Conservation (phyloP, 139 green algal genomes). For the Coccomyxa sp. region DNA sequence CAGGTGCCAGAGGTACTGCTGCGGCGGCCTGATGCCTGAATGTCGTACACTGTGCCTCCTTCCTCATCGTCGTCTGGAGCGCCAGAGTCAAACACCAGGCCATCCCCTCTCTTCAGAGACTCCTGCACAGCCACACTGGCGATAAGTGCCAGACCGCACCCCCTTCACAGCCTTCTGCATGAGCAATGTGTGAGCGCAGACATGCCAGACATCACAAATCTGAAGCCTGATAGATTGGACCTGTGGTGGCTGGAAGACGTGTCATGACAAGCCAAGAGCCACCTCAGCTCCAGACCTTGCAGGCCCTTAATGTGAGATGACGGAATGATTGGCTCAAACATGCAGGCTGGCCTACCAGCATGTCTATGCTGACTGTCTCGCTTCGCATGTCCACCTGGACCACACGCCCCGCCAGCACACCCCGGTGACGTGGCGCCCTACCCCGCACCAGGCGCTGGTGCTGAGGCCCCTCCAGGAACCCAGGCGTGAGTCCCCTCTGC, state of each 20-base stretch:
- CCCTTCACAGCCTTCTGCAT: too few species aligned
- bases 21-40: not conserved
- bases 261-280: too few species aligned
- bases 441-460: constrained; percentile 79
- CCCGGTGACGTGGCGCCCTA: constrained; percentile 61
- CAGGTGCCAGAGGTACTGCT: constrained; percentile 2
- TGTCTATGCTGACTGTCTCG: not conserved
- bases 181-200: too few species aligned
- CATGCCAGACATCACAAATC: too few species aligned
- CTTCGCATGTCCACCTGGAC: not conserved
- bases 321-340: not conserved
- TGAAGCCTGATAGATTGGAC: too few species aligned
- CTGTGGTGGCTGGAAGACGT: too few species aligned
- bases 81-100: constrained; percentile 75
- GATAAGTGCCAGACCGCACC: too few species aligned
- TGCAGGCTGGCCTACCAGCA: not conserved
- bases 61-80: constrained; percentile 52
- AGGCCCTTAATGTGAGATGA: too few species aligned
- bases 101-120: constrained; percentile 59
- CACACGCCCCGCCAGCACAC: constrained; percentile 46
- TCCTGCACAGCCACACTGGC: constrained; percentile 19
- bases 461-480: constrained; percentile 67
- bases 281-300: too few species aligned
- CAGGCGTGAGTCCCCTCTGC: constrained; percentile 60
- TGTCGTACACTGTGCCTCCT: constrained; percentile 51